Base-by-base conservation (phyloP, 1,284 basidiomycete species). In the Chalciporus sp. region DNA sequence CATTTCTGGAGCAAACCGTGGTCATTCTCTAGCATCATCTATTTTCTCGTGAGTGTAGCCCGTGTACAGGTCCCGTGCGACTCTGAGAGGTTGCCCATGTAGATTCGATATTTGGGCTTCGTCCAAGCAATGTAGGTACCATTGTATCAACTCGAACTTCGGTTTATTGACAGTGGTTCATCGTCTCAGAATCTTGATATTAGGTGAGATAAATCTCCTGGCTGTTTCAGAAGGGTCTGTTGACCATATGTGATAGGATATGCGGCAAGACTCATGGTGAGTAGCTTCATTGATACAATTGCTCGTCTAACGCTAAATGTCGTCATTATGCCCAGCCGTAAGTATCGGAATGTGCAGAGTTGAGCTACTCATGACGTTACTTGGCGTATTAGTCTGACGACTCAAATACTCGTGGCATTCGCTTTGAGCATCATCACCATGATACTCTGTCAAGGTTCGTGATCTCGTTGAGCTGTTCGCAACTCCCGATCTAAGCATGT, bases 361-460 rank as follows among this genome's bases (percentile, higher is more conserved):
- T 35, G 14, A 35, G 12, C 5, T 47, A 23, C 35, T 10, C 16
- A 39, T 42, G 33, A 7, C 8, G 6, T 47, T 62, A n/a, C 62
- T 42, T n/a, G 6, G 3, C 3, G 11, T 16, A 33, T 20, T 33
- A 62, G 59, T 4, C 5, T 14, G 27, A 2, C 31, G 17, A 2
- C 17, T 26, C 1, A 4, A 12, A 8, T 23, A 14, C 9, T 41
- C 28, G 9, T 49, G 8, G 3, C 20, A 11, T 62, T 49, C 37
- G 33, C 23, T 8, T 9, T 60, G 17, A 41, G 27, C 17, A 29
- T 44, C 16, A 17, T n/a, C n/a, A 28, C 29, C 2, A 56, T 51
- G 19, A 3, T 29, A 3, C 28, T 61, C 5, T 61, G 59, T 42
- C 59, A 61, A 56, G 44, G 59, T 6, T 19, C 3, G 59, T 42